Base-by-base conservation (phyloP, 805 yeast species). In the Nakazawaea populi region DNA sequence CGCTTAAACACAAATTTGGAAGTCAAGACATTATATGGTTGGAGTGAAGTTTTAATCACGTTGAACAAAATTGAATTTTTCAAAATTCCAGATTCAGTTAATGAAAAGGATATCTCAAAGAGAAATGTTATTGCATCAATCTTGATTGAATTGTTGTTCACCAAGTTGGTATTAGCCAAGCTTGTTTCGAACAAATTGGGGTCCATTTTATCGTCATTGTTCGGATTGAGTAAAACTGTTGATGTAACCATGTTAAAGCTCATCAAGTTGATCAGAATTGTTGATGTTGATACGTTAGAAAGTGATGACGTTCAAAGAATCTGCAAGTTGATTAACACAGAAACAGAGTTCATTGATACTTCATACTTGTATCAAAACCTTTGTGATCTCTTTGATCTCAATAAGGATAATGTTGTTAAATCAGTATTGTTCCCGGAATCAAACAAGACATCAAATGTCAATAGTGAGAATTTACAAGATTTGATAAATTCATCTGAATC, bases 161-260 rank as follows among this genome's bases (percentile, higher is more conserved):
- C 42, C 29, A 47, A 41, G 46, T 37, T 49, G 46, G 47, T 43
- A 47, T 14, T 56, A 4, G 39, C 44, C 11, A 54, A 54, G 32
- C 36, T 56, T 4, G 4, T 48, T 12, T 49, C 52, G 5, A 38
- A 38, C 18, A 61, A 55, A 37, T 28, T 55, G 6, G 58, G 60
- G 4, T 12, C 58, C 1, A 4, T 44, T 8, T 31, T 28, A 1
- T 49, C 49, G 12, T 57, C 51, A 3, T 37, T 58, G 8, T 37
- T 43, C 18, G 48, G 50, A 11, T 39, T 46, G 11, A 18, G 36
- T 28, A 49, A 52, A 27, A 18, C 44, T 5, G 49, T 49, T 37
- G 41, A 49, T 14, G 14, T 31, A 8, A 44, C 36, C 29, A 53
- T 40, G 48, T 46, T 42, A 45, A 51, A 46, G 27, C 18, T 51